These are phyloP conservation scores for Diaporthe helianthi DNA, from an alignment of 2,329 filamentous ascomycete species.

Conservation along the genomic window DNA sequence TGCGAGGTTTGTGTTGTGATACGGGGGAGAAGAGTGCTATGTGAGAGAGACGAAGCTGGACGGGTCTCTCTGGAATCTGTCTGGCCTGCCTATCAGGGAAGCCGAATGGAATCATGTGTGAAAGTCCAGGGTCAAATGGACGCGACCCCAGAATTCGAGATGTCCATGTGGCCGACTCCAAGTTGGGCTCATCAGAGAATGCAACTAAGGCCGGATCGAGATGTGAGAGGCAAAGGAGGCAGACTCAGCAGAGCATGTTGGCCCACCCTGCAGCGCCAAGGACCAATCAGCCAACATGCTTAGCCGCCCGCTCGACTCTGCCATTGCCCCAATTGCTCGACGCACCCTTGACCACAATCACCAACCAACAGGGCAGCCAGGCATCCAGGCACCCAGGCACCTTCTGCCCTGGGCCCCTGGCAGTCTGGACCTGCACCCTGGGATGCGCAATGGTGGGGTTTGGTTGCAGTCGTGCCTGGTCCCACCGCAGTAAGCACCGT, in stretches of 20 bases:
- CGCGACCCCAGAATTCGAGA: too few species aligned
- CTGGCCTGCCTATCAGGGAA: slow-evolving; percentile 5
- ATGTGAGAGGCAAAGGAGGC: background rate
- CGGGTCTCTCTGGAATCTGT: background rate
- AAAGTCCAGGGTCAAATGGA: background rate
- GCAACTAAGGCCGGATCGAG: slow-evolving; percentile 13
- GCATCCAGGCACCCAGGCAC: too few species aligned
- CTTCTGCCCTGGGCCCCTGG: background rate
- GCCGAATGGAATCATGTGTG: slow-evolving; percentile 1
- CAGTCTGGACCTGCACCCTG: background rate
- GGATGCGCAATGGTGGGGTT: slow-evolving; percentile 19
- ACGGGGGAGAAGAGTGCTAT: background rate
- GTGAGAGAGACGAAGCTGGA: background rate
- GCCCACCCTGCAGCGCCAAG: slow-evolving; percentile 20
- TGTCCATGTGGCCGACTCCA: too few species aligned
- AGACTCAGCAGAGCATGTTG: slow-evolving; percentile 9
- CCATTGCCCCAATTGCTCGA: slow-evolving; percentile 20
- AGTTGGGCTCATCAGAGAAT: background rate
- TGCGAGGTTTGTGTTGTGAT: too few species aligned
- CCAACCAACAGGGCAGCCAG: too few species aligned
- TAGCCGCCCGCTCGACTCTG: slow-evolving; percentile 19
- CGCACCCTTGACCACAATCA: background rate
- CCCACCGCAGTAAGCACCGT: slow-evolving; percentile 18
- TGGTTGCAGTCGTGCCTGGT: slow-evolving; percentile 6
- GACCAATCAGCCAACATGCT: slow-evolving; percentile 21